Base-by-base conservation (phyloP, 2,329 filamentous ascomycete species). In the Coniella lustricola region DNA sequence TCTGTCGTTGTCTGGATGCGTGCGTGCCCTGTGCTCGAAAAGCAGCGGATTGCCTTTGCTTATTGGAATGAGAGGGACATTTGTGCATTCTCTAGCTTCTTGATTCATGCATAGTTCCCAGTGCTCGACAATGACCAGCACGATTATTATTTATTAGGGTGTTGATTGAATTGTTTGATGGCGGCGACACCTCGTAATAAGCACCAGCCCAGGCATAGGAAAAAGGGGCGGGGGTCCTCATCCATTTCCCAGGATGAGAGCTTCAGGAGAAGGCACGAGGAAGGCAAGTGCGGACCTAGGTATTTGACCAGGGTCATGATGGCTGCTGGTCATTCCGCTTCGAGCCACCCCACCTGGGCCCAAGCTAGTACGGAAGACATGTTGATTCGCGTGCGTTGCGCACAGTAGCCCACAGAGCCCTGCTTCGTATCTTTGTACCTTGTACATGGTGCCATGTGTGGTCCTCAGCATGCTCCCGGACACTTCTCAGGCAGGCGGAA, bases 381-480 rank as follows among this genome's bases (percentile, higher is more conserved):
- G 25, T 5, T 29, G 25, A 10, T 29, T 29, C 25, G 25, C 3
- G 34, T 39, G 14, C 34, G 18, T 35, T 46, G 40, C 29, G 18
- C 25, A 33, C 29, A 32, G 29, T 33, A 42, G 40, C 16, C 38
- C 22, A 17, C n/a, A 5, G 22, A 10, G 25, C 5, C 25, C 25
- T 29, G 25, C 25, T 29, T 29, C 25, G 25, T 29, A 29, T 29
- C 25, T 29, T 5, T 29, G 25, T 29, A 29, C 25, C 10, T 5
- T 29, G 5, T 29, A 29, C 25, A 38, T 36, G 17, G 39, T 39
- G 34, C 49, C 44, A 22, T 36, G 39, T 38, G 40, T 38, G 31
- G 29, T 39, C 44, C 37, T n/a, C 41, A 50, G 39, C 29, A 38
- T 20, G 44, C 47, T 38, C 49, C 49, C 43, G 43, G 16, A 29